A percentile compares a stretch with the other conserved stretches of the same genome.
Evolutionary conservation across 2,329 filamentous ascomycete species (phyloP).

Genomic region (Aspergillus novoparasiticus): DNA sequence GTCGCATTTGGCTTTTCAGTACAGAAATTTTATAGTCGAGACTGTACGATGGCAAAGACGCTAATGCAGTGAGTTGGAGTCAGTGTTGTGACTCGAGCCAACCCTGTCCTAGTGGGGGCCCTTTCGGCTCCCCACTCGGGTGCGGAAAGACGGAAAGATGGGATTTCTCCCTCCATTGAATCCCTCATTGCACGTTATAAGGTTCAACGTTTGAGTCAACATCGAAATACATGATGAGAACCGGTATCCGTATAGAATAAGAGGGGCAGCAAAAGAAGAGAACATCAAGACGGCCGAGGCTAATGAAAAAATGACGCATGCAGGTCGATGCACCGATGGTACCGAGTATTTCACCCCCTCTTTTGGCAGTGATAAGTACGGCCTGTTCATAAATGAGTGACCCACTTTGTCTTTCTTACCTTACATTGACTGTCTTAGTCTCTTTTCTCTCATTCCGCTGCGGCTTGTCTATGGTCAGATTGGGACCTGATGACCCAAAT

Average conservation of each 20-base stretch:
- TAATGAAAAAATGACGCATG: background rate
- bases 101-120: background rate
- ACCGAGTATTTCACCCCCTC: background rate
- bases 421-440: background rate
- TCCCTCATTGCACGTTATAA: background rate
- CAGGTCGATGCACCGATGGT: background rate
- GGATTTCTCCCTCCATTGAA: background rate
- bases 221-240: background rate
- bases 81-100: slow-evolving; percentile 1
- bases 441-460: background rate
- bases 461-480: background rate
- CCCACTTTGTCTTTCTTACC: background rate
- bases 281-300: background rate
- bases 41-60: background rate
- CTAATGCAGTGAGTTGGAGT: slow-evolving; percentile 4
- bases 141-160: background rate
- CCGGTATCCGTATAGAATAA: background rate
- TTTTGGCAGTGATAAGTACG: background rate
- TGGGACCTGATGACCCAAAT: slow-evolving; percentile 1
- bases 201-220: background rate
- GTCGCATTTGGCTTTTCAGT: background rate
- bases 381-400: background rate
- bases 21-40: slow-evolving; percentile 2
- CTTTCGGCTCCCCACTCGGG: background rate
- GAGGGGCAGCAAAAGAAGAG: background rate